Percentiles rank a stretch among this genome's conserved stretches.
These are phyloP conservation scores for Phialocephala sp. DNA, from an alignment of 2,329 filamentous ascomycete species.

Conservation along the genomic window DNA sequence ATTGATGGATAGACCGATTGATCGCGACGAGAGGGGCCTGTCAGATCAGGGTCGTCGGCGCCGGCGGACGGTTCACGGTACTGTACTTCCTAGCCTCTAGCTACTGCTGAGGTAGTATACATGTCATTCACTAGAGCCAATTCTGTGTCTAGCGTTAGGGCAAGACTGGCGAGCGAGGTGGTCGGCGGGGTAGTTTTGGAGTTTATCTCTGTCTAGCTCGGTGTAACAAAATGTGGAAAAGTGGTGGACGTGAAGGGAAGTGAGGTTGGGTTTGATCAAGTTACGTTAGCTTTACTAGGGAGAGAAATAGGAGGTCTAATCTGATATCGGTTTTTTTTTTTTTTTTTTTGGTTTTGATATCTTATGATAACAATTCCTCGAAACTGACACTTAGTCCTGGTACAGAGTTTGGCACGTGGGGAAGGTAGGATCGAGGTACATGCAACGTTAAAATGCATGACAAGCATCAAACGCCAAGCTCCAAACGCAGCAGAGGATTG, in stretches of 20 bases:
- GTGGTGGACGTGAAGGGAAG: too few relatives aligned
- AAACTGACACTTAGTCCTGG: background rate
- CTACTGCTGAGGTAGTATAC: slow-evolving; percentile 5
- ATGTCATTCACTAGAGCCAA: too few relatives aligned
- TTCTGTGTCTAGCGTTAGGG: slow-evolving; percentile 5
- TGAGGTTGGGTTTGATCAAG: background rate
- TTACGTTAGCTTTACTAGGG: background rate
- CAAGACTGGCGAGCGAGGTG: background rate
- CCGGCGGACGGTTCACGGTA: too few relatives aligned
- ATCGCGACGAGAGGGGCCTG: too few relatives aligned
- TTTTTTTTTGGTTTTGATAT: too few relatives aligned
- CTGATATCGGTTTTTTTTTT: too few relatives aligned
- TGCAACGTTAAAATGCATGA: background rate
- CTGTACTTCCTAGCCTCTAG: background rate
- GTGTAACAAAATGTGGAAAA: too few relatives aligned
- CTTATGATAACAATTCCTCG: background rate
- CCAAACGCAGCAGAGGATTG: background rate
- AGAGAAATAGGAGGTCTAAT: too few relatives aligned
- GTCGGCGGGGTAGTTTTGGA: background rate
- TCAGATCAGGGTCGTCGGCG: too few relatives aligned
- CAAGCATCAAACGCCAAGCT: background rate
- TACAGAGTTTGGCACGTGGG: background rate
- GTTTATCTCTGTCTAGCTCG: too few relatives aligned
- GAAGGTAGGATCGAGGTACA: background rate
- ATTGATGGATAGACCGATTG: too few relatives aligned